Percentiles rank a stretch among this genome's conserved stretches.
Evolutionary conservation across 163 green algal species (phyloP).

Genomic region (Scenedesmus sp.): DNA sequence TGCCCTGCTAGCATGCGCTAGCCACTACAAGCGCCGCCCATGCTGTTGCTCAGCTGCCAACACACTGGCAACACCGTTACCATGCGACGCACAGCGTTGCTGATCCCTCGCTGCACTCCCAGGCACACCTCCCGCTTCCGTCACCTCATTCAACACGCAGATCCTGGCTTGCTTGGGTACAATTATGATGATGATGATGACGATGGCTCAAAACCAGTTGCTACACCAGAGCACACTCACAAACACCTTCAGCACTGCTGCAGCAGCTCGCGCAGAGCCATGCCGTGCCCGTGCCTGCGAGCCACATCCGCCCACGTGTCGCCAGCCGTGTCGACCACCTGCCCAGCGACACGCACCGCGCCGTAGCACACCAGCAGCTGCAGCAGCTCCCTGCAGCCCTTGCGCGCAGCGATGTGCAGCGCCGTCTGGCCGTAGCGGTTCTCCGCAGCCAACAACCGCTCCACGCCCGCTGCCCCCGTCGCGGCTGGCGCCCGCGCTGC

Average conservation of each 20-base stretch:
- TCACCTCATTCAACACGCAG: no score
- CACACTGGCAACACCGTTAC: no score
- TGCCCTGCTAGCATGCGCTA: no score
- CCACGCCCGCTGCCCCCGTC: constrained; percentile 34
- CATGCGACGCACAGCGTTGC: no score
- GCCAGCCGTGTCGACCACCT: constrained; percentile 63
- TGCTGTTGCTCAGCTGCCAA: no score
- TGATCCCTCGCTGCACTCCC: no score
- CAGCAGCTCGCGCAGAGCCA: constrained; percentile 61
- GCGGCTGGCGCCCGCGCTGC: not conserved
- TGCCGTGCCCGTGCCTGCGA: constrained; percentile 60
- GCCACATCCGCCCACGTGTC: constrained; percentile 76
- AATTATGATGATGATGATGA: no score
- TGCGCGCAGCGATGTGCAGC: constrained; percentile 79
- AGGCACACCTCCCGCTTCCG: no score
- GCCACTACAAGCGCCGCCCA: no score
- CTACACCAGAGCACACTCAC: no score
- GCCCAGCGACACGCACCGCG: constrained; percentile 33
- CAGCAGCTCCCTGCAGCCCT: constrained; percentile 72
- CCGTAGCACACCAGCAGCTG: constrained; percentile 67
- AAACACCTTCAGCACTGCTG: constrained; percentile 31
- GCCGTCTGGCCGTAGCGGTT: constrained; percentile 83
- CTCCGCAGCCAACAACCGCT: constrained; percentile 62
- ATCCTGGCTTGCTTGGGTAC: no score
- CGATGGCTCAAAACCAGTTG: no score